Percentiles rank a stretch among this genome's conserved stretches.
phyloP scores from a whole-genome alignment of 768 basidiomycete species.

The Sutorius australiensis region DNA sequence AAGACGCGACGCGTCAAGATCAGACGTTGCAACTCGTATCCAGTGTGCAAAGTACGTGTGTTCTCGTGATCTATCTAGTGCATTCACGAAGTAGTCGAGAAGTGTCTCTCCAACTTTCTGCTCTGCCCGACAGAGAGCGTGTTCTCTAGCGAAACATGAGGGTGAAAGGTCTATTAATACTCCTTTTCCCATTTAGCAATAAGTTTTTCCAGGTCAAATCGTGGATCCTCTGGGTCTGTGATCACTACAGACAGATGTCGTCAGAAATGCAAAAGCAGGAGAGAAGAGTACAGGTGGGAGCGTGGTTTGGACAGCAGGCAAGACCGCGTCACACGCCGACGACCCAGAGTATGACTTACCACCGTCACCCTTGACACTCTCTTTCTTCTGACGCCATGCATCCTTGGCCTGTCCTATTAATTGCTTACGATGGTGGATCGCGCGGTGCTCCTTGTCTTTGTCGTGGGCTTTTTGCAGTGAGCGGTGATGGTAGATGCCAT shows the following conservation, averaged over 20 bases:
- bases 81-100: background rate
- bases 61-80: conserved; percentile 7
- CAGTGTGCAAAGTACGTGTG: background rate
- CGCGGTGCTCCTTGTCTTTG: conserved; percentile 68
- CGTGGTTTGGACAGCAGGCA: background rate
- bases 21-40: background rate
- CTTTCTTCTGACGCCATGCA: conserved; percentile 82
- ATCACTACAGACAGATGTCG: conserved; percentile 53
- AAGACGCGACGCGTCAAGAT: conserved; percentile 28
- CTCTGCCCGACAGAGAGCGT: conserved; percentile 11
- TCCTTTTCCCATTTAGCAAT: conserved; percentile 71
- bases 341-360: conserved; percentile 42
- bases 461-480: conserved; percentile 83
- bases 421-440: conserved; percentile 67
- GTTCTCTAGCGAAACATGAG: conserved; percentile 29
- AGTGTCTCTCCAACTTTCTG: background rate
- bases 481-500: conserved; percentile 90
- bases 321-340: background rate
- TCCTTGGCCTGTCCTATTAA: conserved; percentile 84
- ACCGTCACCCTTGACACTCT: conserved; percentile 46
- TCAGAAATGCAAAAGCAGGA: conserved; percentile 4
- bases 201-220: conserved; percentile 94
- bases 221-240: conserved; percentile 91
- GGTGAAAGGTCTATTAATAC: conserved; percentile 43
- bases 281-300: background rate